Conservation (phyloP, 2,329 filamentous ascomycete genomes). For the Thelonectria rubi region DNA sequence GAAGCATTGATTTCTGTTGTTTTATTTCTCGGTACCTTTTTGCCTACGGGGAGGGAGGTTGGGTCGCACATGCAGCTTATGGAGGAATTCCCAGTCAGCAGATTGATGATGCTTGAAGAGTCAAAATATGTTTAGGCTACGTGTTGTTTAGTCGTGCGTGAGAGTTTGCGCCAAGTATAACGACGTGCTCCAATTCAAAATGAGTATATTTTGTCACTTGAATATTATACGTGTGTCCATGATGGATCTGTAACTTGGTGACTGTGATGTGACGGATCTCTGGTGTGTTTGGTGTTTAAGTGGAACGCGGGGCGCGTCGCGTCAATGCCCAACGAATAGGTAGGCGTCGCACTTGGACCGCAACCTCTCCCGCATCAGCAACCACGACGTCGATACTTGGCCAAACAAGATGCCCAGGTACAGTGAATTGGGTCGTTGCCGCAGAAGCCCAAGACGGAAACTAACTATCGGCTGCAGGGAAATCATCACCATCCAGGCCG, state of each 20-base stretch:
- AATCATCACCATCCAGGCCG: slow-evolving; percentile 98
- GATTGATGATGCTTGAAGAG: slow-evolving; percentile 36
- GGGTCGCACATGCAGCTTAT: slow-evolving; percentile 7
- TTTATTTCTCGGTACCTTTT: slow-evolving; percentile 11
- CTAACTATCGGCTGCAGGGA: slow-evolving; percentile 66
- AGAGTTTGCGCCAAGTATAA: too few relatives aligned
- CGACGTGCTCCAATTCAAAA: not conserved
- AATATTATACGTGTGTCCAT: not conserved
- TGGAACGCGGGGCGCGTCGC: slow-evolving; percentile 32
- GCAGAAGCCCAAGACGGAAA: not conserved
- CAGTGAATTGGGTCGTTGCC: not conserved
- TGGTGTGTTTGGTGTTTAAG: slow-evolving; percentile 11
- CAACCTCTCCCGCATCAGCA: slow-evolving; percentile 16
- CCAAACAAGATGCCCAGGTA: slow-evolving; percentile 40
- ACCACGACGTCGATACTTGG: slow-evolving; percentile 20
- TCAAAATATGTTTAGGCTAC: slow-evolving; percentile 27
- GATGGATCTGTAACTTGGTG: too few relatives aligned
- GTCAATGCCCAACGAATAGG: slow-evolving; percentile 11
- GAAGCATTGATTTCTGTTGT: slow-evolving; percentile 30
- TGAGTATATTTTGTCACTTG: not conserved
- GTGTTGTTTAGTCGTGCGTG: not conserved
- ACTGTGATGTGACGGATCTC: too few relatives aligned
- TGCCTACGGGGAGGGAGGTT: not conserved
- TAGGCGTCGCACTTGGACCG: slow-evolving; percentile 8
- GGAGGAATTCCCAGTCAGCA: slow-evolving; percentile 26